A percentile compares a stretch with the other conserved stretches of the same genome.
Evolutionary conservation across 1,284 basidiomycete genomes (phyloP).

Genomic region (Veloboletus limbatus): DNA sequence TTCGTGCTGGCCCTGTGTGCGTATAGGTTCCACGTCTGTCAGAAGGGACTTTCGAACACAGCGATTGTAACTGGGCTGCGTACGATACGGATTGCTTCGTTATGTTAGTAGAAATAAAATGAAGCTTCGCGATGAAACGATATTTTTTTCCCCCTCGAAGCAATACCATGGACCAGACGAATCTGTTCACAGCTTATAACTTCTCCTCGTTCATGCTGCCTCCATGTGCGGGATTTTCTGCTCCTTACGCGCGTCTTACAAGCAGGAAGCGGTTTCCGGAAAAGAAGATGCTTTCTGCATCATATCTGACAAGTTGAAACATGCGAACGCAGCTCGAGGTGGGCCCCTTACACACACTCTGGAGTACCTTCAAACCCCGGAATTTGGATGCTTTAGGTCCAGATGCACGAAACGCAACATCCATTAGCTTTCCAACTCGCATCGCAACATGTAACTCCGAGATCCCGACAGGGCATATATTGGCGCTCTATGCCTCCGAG

Average conservation of each 20-base stretch:
- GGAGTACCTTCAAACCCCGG: neutral
- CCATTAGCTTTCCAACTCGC: conserved; percentile 15
- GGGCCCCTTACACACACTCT: conserved; percentile 11
- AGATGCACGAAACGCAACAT: conserved; percentile 48
- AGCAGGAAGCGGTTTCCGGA: conserved; percentile 4
- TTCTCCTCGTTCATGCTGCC: conserved; percentile 4
- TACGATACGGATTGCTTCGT: conserved; percentile 19
- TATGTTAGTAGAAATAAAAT: conserved; percentile 15
- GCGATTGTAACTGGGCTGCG: conserved; percentile 13
- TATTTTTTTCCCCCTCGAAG: too few relatives aligned
- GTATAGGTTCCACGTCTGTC: conserved; percentile 16
- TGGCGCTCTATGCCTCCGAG: conserved; percentile 72
- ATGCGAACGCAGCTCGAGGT: conserved; percentile 54
- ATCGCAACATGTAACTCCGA: neutral
- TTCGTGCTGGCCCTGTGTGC: conserved; percentile 3
- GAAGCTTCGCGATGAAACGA: neutral
- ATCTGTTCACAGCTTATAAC: too few relatives aligned
- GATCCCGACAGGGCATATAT: conserved; percentile 19
- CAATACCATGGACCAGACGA: too few relatives aligned
- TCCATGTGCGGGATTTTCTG: conserved; percentile 57
- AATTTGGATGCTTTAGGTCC: conserved; percentile 47
- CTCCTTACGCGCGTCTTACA: conserved; percentile 24
- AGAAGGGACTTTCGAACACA: neutral
- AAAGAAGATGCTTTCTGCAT: conserved; percentile 23
- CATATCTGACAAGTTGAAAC: conserved; percentile 37